These are phyloP conservation scores for Pseudocohnilembus persalinus DNA, from an alignment of 169 alveolate species.

Conservation along the genomic window DNA sequence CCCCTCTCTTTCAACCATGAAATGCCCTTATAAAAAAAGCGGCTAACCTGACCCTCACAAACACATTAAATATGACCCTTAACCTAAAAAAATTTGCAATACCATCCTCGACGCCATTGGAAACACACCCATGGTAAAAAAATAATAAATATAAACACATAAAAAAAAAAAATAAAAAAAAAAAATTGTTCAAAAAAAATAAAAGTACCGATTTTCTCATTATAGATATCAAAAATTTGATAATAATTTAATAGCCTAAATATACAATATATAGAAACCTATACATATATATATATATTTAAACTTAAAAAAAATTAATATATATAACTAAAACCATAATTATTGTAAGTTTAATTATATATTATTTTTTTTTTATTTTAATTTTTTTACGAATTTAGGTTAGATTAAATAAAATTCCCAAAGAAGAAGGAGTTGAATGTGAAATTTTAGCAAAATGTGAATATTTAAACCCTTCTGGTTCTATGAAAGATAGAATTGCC, in stretches of 20 bases:
- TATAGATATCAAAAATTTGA: too few relatives aligned
- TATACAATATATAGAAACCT: too few relatives aligned
- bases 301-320: background rate
- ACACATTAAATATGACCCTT: constrained; percentile 25
- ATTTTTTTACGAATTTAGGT: too few relatives aligned
- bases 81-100: constrained; percentile 56
- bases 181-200: too few relatives aligned
- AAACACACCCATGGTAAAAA: constrained; percentile 84
- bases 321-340: background rate
- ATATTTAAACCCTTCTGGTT: constrained; percentile 82
- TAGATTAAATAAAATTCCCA: constrained; percentile 81
- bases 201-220: too few relatives aligned
- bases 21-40: background rate
- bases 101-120: constrained; percentile 80
- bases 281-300: too few relatives aligned
- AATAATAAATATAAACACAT: background rate
- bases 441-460: constrained; percentile 90
- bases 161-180: too few relatives aligned
- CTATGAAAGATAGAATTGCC: constrained; percentile 87
- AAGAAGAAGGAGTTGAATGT: constrained; percentile 73
- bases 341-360: too few relatives aligned
- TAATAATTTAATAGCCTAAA: too few relatives aligned
- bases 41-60: constrained; percentile 22
- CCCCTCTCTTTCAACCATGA: background rate
- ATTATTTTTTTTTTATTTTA: too few relatives aligned